phyloP scores from a whole-genome alignment of 2,329 filamentous ascomycete species.

The Diaporthe citrichinensis region DNA sequence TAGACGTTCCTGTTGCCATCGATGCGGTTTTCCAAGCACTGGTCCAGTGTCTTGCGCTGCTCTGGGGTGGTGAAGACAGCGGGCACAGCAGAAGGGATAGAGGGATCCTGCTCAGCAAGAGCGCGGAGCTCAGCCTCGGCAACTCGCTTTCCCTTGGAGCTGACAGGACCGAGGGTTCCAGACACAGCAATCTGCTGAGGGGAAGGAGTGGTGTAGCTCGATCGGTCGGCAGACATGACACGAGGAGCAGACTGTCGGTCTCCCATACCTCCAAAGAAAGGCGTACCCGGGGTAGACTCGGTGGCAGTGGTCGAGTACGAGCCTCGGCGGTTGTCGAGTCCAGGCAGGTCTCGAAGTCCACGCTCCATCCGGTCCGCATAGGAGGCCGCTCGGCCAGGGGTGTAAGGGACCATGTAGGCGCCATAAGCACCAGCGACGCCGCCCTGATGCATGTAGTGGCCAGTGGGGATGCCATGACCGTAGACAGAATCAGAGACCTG shows the following conservation, averaged over 20 bases:
- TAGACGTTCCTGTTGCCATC: constrained; percentile 97
- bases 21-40: constrained; percentile 93
- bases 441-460: constrained; percentile 47
- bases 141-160: constrained; percentile 57
- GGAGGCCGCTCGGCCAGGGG: constrained; percentile 63
- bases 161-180: constrained; percentile 54
- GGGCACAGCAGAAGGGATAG: constrained; percentile 89
- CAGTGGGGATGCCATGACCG: constrained; percentile 43
- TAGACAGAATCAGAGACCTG: constrained; percentile 48
- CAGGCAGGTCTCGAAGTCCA: constrained; percentile 68
- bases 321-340: constrained; percentile 75
- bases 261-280: constrained; percentile 71
- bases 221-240: constrained; percentile 71
- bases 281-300: constrained; percentile 76
- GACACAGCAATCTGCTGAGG: constrained; percentile 69
- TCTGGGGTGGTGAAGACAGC: constrained; percentile 89
- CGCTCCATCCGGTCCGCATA: constrained; percentile 63
- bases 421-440: constrained; percentile 46
- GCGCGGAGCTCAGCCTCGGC: constrained; percentile 71
- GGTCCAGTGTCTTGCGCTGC: constrained; percentile 89
- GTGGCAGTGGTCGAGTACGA: constrained; percentile 74
- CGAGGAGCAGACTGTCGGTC: constrained; percentile 73
- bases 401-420: constrained; percentile 62
- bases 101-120: constrained; percentile 80
- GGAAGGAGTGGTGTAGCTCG: constrained; percentile 77